A percentile compares a stretch with the other conserved stretches of the same genome.
These are phyloP conservation scores for Clausena lansium DNA, from an alignment of 345 rosid genomes.

Conservation along the genomic window DNA sequence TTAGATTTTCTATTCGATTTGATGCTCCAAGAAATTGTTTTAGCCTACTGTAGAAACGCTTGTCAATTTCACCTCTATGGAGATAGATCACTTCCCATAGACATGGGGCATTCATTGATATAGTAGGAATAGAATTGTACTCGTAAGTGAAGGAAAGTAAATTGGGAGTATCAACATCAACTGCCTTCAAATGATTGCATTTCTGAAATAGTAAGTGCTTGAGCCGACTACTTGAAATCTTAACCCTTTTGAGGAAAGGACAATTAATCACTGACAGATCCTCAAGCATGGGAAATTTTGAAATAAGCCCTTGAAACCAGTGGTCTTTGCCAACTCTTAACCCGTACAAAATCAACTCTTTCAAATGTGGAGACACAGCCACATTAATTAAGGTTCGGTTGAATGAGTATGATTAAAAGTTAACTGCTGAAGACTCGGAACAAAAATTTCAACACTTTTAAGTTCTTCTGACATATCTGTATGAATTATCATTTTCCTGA, in stretches of 20 bases:
- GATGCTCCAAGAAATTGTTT: not conserved
- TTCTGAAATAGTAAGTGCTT: not conserved
- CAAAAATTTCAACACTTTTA: not conserved
- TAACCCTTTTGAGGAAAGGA: not conserved
- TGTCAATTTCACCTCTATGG: not conserved
- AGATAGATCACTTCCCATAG: not conserved
- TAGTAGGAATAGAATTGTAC: not conserved
- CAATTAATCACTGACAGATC: not conserved
- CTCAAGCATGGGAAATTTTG: not conserved
- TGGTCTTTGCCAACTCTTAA: no score
- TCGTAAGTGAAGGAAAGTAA: not conserved
- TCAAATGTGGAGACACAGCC: not conserved
- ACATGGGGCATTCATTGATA: not conserved
- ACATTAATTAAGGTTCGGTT: not conserved
- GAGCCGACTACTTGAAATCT: not conserved
- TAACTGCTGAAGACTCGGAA: slow-evolving; percentile 3
- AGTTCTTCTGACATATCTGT: not conserved
- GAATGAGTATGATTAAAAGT: not conserved
- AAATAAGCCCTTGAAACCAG: not conserved
- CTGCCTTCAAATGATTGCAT: not conserved
- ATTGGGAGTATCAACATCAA: not conserved
- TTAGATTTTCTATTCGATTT: not conserved
- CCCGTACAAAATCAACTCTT: not conserved
- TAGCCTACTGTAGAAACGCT: no score
- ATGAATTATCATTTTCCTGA: not conserved